Base-by-base conservation (phyloP, 2,329 filamentous ascomycete species). In the Exophiala spinifera region DNA sequence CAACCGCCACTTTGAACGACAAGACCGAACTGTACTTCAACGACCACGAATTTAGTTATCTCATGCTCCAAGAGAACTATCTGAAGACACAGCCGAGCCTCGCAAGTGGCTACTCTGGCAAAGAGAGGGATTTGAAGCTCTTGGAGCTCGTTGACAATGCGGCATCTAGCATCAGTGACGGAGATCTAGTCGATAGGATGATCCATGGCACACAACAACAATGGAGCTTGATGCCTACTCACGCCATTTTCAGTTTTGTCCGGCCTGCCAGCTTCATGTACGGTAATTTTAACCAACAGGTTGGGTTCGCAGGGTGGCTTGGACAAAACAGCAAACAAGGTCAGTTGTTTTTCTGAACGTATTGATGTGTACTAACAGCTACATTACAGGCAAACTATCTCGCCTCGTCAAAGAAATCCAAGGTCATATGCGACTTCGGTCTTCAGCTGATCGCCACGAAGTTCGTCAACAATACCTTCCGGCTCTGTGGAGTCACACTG, bases 1-100 rank as follows among this genome's bases (percentile, higher is more conserved):
- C 90, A 72, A 95, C 89, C 62, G 78, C 89, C 2, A 95, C 90
- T 0, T 76, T 99, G 33, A 97, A 97, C 68, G 92, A 99, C 71
- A 99, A 99, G 78, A 94, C 95, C 59, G 92, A 99, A 72, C 83
- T 99, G 1, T 99, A 99, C 71, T 99, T 99, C 78, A 97, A 99
- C 70, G 94, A 99, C 65, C 94, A 99, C 67, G 94, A 99, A 65
- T 95, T 97, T 74, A 96, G 91, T 66, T 94, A 86, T 67, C 78
- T 99, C 49, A 97, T 99, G 94, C 85, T 99, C 44, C 94, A 99
- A 69, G 95, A 99, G 71, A 99, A 99, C 68, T 99, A 99, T 64
- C 79, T 99, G 11, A 87, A 84, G 59, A 91, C 90, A 1, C 89
- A 85, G 57, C 94, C 94, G 2, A 79, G 85, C 57, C 78, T 76